phyloP scores from a whole-genome alignment of 2,329 filamentous ascomycete species.

The Calonectria leucothoes region DNA sequence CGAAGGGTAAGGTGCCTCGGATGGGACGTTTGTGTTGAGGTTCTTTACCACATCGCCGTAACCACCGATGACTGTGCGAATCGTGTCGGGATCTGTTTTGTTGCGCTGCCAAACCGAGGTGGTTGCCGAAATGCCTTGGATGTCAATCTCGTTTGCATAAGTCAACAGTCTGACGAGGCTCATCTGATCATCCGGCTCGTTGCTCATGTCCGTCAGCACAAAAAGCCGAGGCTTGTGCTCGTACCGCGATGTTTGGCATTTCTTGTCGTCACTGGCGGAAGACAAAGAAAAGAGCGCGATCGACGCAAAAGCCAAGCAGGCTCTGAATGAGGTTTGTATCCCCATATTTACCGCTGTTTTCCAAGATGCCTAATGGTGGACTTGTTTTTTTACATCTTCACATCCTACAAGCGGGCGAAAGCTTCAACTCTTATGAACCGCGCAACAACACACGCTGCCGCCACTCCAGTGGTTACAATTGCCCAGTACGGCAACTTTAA shows the following conservation, averaged over 20 bases:
- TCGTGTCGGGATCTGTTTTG: neutral
- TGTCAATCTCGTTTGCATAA: slow-evolving; percentile 18
- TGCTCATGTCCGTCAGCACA: slow-evolving; percentile 18
- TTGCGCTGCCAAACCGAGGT: neutral
- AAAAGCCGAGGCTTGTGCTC: slow-evolving; percentile 16
- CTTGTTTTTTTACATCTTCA: neutral
- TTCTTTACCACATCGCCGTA: neutral
- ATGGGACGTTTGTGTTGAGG: neutral
- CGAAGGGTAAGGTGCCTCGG: neutral
- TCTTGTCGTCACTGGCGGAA: neutral
- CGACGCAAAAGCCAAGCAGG: neutral
- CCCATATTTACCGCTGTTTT: neutral
- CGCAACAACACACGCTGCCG: too few relatives aligned
- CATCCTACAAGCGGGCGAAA: neutral
- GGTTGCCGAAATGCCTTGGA: neutral
- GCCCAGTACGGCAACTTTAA: neutral
- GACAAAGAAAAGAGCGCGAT: neutral
- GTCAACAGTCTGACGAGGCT: slow-evolving; percentile 16
- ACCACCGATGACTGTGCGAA: neutral
- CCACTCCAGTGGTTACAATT: neutral
- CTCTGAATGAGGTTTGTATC: neutral
- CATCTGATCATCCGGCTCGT: slow-evolving; percentile 21
- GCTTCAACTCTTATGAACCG: neutral
- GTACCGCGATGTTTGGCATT: slow-evolving; percentile 1
- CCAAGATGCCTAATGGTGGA: neutral